These are phyloP conservation scores for Paramecium primaurelia DNA, from an alignment of 73 alveolate genomes.

Conservation along the genomic window DNA sequence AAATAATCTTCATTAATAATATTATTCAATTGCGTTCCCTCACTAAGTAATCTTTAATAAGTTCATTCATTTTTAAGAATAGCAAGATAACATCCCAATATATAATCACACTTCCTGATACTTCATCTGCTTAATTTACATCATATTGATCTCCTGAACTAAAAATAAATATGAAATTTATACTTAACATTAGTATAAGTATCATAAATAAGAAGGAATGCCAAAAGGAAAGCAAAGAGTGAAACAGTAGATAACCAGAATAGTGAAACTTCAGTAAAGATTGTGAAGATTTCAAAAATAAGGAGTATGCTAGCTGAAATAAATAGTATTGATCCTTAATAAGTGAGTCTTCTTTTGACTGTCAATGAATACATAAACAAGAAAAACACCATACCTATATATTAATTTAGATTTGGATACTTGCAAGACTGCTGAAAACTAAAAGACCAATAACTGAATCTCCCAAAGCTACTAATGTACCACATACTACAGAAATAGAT, in stretches of 20 bases:
- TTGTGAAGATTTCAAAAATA: slow-evolving; percentile 7
- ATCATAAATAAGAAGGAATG: slow-evolving; percentile 21
- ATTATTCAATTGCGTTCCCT: slow-evolving; percentile 41
- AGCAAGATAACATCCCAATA: slow-evolving; percentile 33
- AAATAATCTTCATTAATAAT: not conserved
- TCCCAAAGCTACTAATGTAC: slow-evolving; percentile 27
- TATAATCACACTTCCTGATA: not conserved
- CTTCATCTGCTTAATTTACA: slow-evolving; percentile 1
- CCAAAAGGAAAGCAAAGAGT: not conserved
- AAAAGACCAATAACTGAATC: slow-evolving; percentile 4
- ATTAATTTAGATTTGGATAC: not conserved
- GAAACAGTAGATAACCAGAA: not conserved
- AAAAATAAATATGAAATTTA: not conserved
- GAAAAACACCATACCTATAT: slow-evolving; percentile 27
- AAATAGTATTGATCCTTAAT: slow-evolving; percentile 44
- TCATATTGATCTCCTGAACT: slow-evolving; percentile 43
- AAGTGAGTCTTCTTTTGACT: slow-evolving; percentile 33
- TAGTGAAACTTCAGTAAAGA: slow-evolving; percentile 12
- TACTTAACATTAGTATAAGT: slow-evolving; percentile 30
- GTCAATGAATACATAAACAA: slow-evolving; percentile 37
- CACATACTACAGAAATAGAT: not conserved
- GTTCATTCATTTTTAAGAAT: slow-evolving; percentile 33
- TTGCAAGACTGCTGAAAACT: slow-evolving; percentile 35
- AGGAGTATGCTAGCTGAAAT: slow-evolving; percentile 12
- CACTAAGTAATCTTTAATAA: slow-evolving; percentile 6